Evolutionary conservation across 148 eudicot species (phyloP), one percentile per base, ranked within the genome.

Genomic region (Rhododendron williamsianum): DNA sequence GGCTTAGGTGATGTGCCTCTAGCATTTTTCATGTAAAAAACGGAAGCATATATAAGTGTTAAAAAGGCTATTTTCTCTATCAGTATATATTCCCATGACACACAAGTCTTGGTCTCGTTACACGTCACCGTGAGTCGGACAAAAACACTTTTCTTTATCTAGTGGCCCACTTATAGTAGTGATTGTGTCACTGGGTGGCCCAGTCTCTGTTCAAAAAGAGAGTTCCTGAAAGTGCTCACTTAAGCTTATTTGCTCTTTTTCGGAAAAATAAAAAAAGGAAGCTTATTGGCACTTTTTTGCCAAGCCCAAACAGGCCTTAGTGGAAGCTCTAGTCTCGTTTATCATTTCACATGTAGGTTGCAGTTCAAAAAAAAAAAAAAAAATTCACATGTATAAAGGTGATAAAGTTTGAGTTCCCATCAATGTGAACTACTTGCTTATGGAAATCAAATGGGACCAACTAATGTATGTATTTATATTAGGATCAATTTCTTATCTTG

Each of bases 101-200:
- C 27, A 63, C 11, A 63, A 16, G 15, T 84, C 80, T 85, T 41
- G 86, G 83, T 74, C 86, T 78, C 87, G 84, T 86, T 83, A 88
- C 96, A 90, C 91, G 81, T 91, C 92, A 91, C 73, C 85, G 81
- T 90, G 95, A 92, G 92, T 94, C 89, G 87, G 93, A 89, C 88
- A 86, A 85, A 80, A 85, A 76, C 88, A 87, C 90, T 89, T 79
- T 67, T 78, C 52, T 69, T 71, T 38, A 56, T 41, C 4, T 19
- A 76, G 2, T 30, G 76, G 76, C 35, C 76, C 35, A 13, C 54
- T 33, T 74, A 38, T 77, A 45, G 63, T 45, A 60, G 58, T 15
- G 85, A 45, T 85, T 38, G 80, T 87, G 86, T 87, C 89, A 85
- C 51, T 51, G 51, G 41, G n/a, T 82, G 89, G 82, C 86, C 89